phyloP scores from a whole-genome alignment of 2,329 filamentous ascomycete genomes.

The Penicillium occitanis region DNA sequence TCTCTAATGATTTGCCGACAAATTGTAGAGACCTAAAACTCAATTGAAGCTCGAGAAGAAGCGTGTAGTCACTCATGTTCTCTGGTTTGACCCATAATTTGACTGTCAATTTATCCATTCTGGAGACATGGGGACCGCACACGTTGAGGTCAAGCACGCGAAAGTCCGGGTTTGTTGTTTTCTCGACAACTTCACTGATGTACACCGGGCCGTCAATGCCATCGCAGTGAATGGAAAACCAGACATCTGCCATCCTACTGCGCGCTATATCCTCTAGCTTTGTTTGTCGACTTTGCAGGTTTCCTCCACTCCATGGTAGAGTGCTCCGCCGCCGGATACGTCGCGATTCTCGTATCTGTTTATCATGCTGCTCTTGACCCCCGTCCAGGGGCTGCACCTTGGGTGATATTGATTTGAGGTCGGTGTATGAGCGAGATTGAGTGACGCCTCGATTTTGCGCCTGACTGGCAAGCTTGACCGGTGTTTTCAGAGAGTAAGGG shows the following conservation, averaged over 20 bases:
- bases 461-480: slow-evolving; percentile 63
- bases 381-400: slow-evolving; percentile 28
- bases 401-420: slow-evolving; percentile 39
- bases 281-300: slow-evolving; percentile 64
- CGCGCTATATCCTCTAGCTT: slow-evolving; percentile 72
- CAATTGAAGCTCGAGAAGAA: slow-evolving; percentile 71
- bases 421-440: slow-evolving; percentile 61
- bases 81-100: slow-evolving; percentile 70
- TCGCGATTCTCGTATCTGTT: slow-evolving; percentile 25
- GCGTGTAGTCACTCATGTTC: slow-evolving; percentile 55
- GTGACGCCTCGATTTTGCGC: slow-evolving; percentile 51
- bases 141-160: slow-evolving; percentile 74
- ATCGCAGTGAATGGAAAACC: slow-evolving; percentile 78
- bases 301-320: slow-evolving; percentile 62
- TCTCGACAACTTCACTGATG: slow-evolving; percentile 76
- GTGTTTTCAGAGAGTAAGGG: slow-evolving; percentile 64
- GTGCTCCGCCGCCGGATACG: slow-evolving; percentile 56
- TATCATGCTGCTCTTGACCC: slow-evolving; percentile 21
- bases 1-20: slow-evolving; percentile 65
- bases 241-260: slow-evolving; percentile 76
- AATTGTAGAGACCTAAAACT: slow-evolving; percentile 74
- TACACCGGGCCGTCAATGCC: slow-evolving; percentile 74
- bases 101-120: slow-evolving; percentile 64
- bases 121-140: slow-evolving; percentile 63
- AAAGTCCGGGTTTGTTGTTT: slow-evolving; percentile 89